These are phyloP conservation scores for Ogataea degrootiae DNA, from an alignment of 805 yeast genomes.

Conservation along the genomic window DNA sequence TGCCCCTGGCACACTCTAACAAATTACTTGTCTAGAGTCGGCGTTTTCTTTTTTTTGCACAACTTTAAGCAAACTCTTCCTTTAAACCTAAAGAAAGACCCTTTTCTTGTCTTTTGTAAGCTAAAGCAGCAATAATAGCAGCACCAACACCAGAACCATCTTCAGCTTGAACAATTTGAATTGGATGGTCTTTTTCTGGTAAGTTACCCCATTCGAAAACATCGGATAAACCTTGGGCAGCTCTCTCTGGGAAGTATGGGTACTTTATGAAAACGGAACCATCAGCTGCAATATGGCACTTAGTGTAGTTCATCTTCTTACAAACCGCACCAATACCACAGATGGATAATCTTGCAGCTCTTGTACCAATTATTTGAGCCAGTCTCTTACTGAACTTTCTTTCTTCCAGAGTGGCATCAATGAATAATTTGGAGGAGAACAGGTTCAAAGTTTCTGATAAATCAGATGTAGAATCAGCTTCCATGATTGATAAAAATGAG, in stretches of 20 bases:
- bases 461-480: slow-evolving; percentile 87
- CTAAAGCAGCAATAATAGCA: slow-evolving; percentile 93
- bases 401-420: slow-evolving; percentile 73
- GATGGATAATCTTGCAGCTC: slow-evolving; percentile 90
- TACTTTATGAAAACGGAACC: slow-evolving; percentile 94
- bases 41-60: no score
- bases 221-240: slow-evolving; percentile 87
- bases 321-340: slow-evolving; percentile 97
- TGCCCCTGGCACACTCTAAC: no score
- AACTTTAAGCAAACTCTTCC: slow-evolving; percentile 1
- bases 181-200: slow-evolving; percentile 60
- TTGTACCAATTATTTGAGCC: slow-evolving; percentile 85
- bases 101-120: slow-evolving; percentile 68
- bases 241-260: slow-evolving; percentile 91
- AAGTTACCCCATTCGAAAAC: slow-evolving; percentile 74
- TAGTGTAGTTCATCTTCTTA: slow-evolving; percentile 74
- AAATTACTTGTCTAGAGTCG: no score
- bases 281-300: slow-evolving; percentile 93
- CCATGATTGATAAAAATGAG: slow-evolving; percentile 79
- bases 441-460: slow-evolving; percentile 69
- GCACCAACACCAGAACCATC: slow-evolving; percentile 99
- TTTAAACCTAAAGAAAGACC: slow-evolving; percentile 64
- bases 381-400: slow-evolving; percentile 76
- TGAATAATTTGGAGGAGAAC: slow-evolving; percentile 54
- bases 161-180: slow-evolving; percentile 85